Evolutionary conservation across 106 monocot species (phyloP), one percentile per base, ranked within the genome.

Genomic region (Gastrodia elata): DNA sequence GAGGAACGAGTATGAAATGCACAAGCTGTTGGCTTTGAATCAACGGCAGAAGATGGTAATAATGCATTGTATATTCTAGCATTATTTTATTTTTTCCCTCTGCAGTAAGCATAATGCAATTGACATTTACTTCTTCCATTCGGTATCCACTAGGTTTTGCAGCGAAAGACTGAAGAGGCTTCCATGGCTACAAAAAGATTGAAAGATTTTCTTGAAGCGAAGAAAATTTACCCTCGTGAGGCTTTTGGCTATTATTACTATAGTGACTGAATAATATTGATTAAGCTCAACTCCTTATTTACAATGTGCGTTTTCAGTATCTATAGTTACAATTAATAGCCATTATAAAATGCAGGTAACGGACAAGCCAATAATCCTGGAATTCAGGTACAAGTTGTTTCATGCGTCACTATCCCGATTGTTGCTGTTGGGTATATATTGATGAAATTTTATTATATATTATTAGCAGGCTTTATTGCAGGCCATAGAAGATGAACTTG

Each of bases 1-100:
- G 22, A 87, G 88, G 80, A 91, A 85, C 68, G 93, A 98, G 78
- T 98, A 98, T 82, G 98, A 98, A 74, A 98, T 98, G 98, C 98
- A 91, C 71, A 98, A 93, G 74, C 84, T 93, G 44, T 61, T 87
- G 71, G 93, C 98, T 20, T 69, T 98, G 68, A 93, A 93, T 52
- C 98, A 98, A 77, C 83, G 98, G 78, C 98, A 98, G 46, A 93
- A 93, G 72, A 98, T 93, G 98, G 98, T 93, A 83, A 6, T 24
- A 13, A n/a, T n/a, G n/a, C n/a, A n/a, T 8, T 70, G 70, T 42
- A 1, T 48, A 37, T 24, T 67, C 34, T 6, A 59, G 30, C n/a
- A 7, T n/a, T 15, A n/a, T n/a, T n/a, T n/a, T n/a, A n/a, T n/a
- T 38, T 57, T 42, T 67, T 70, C 35, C 42, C 40, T 72, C 24